These are phyloP conservation scores for Yamadazyma friedrichii DNA, from an alignment of 1,139 yeast genomes.

Conservation along the genomic window DNA sequence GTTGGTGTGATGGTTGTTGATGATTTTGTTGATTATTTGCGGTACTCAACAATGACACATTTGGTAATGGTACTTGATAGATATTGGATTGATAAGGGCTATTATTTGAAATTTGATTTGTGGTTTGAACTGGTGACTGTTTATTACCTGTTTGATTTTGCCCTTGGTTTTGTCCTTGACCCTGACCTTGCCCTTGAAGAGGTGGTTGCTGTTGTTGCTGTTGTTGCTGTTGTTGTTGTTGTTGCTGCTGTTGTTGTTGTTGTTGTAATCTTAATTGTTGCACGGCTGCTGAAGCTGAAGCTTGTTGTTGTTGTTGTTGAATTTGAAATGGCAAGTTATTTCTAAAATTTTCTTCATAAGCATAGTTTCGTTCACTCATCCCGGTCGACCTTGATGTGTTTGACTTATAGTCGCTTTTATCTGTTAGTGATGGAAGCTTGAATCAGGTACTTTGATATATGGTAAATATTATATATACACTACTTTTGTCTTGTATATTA, in stretches of 20 bases:
- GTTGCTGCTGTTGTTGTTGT: constrained; percentile 6
- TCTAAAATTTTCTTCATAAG: constrained; percentile 7
- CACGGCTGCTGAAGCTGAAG: constrained; percentile 5
- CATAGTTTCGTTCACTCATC: constrained; percentile 1
- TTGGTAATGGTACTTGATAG: constrained; percentile 7
- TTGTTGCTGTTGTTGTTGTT: constrained; percentile 12
- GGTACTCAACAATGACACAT: no score
- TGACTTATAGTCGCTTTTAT: no score
- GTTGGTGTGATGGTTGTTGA: no score
- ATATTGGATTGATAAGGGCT: constrained; percentile 2
- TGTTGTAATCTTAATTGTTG: constrained; percentile 22
- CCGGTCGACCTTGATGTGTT: neutral
- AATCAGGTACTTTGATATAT: no score
- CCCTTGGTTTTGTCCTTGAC: neutral
- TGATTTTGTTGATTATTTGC: no score
- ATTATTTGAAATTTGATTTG: constrained; percentile 1
- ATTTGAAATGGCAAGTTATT: constrained; percentile 1
- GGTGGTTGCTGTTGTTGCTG: constrained; percentile 17
- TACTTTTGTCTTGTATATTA: neutral
- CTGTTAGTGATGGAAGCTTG: no score
- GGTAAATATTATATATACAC: neutral
- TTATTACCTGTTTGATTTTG: neutral
- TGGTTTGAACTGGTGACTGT: no score
- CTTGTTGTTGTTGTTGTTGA: constrained; percentile 7
- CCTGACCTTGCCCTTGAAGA: neutral